These are phyloP conservation scores for Neonothopanus nambi DNA, from an alignment of 1,284 basidiomycete genomes.

Conservation along the genomic window DNA sequence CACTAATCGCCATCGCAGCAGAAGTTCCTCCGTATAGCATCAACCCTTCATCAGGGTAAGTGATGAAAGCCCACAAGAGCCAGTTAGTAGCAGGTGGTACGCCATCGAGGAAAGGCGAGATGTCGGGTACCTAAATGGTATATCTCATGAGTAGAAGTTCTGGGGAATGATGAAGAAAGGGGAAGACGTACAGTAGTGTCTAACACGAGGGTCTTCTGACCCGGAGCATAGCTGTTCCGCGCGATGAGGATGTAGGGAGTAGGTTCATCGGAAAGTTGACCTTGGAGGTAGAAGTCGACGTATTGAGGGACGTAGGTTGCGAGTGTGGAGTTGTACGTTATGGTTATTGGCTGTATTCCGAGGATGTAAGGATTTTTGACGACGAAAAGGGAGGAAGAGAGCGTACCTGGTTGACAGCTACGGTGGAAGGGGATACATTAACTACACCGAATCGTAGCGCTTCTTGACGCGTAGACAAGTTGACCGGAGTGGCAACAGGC, in stretches of 20 bases:
- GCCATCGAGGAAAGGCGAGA: background rate
- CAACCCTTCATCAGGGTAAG: conserved; percentile 9
- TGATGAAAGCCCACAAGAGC: conserved; percentile 10
- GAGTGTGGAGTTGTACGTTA: conserved; percentile 17
- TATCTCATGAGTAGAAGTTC: background rate
- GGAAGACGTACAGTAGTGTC: conserved; percentile 2
- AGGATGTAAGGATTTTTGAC: background rate
- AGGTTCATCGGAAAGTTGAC: conserved; percentile 9
- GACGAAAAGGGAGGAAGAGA: background rate
- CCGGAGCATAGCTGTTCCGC: conserved; percentile 13
- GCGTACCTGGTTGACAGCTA: conserved; percentile 13
- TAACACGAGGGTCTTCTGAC: conserved; percentile 5
- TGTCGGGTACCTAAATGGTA: conserved; percentile 1
- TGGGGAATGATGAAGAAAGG: background rate
- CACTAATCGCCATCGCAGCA: background rate
- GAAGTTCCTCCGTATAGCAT: conserved; percentile 9
- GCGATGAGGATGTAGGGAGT: conserved; percentile 14
- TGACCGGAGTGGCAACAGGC: background rate
- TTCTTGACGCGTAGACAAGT: conserved; percentile 13
- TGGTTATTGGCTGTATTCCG: conserved; percentile 12
- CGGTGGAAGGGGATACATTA: conserved; percentile 7
- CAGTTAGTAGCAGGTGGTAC: background rate
- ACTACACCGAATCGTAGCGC: conserved; percentile 17
- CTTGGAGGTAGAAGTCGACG: conserved; percentile 20
- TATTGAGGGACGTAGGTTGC: conserved; percentile 13